Evolutionary conservation across 805 yeast species (phyloP), one percentile per base, ranked within the genome.

Genomic region (Candida cerambycidarum): DNA sequence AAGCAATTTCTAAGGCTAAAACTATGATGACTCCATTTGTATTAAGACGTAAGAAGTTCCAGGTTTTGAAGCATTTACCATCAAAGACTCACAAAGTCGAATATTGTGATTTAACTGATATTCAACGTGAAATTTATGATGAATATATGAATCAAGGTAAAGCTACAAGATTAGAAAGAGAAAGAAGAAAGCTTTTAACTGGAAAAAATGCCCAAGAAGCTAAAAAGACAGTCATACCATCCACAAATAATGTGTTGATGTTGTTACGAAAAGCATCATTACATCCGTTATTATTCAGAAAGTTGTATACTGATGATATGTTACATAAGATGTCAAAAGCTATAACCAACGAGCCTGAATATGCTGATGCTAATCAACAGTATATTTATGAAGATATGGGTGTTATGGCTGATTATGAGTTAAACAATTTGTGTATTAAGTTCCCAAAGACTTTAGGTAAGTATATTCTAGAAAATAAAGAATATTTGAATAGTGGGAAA

Each of bases 21-120:
- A 85, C 93, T 4, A 92, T 93, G 97, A 92, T 93, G 98, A 85
- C 95, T 2, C 99, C 99, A 3, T 93, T 93, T 67, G 92, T 93
- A 7, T 69, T 93, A 55, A 78, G 99, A 63, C 81, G 99, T 61
- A 84, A 83, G 59, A 93, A 93, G 67, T 86, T 79, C 43, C 97
- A 92, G 63, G 99, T 93, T 6, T 75, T 93, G 62, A 80, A 86
- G 58, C 92, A 93, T 59, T 70, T 93, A 45, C 99, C 99, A 1
- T 73, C 76, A 23, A 93, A 93, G 58, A 65, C 70, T 42, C 88
- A 83, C 45, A 67, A 65, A 34, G 75, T 85, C 28, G 79, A 77
- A 39, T 73, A 72, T 49, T 89, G 97, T 62, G 82, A 77, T 1
- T 66, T 89, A 73, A 67, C 75, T 3, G 65, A 64, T 4, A 62